phyloP scores from a whole-genome alignment of 495 filamentous ascomycete genomes.

The Xylaria cubensis region DNA sequence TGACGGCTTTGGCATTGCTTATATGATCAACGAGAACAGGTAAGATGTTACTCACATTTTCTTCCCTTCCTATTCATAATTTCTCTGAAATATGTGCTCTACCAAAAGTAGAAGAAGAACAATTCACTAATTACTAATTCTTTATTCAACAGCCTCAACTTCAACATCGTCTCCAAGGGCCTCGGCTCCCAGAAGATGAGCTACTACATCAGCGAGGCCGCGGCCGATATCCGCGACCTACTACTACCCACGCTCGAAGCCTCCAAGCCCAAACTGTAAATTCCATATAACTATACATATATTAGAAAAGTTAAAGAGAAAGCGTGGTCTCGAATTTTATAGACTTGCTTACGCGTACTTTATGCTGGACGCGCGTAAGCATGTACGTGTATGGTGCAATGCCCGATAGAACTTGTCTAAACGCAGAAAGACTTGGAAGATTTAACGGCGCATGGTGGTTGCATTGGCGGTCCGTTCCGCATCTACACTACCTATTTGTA shows the following conservation, averaged over 20 bases:
- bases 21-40: slow-evolving; percentile 99
- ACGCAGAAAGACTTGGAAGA: not conserved
- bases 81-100: not conserved
- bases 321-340: not conserved
- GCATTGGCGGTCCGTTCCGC: not conserved
- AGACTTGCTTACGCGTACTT: not conserved
- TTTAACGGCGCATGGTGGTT: not conserved
- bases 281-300: not conserved
- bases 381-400: not conserved
- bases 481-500: slow-evolving; percentile 3
- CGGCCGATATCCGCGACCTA: slow-evolving; percentile 86
- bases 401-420: not conserved
- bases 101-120: not conserved
- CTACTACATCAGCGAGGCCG: slow-evolving; percentile 92
- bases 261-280: slow-evolving; percentile 89
- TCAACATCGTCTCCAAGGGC: slow-evolving; percentile 97
- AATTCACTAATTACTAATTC: slow-evolving; percentile 29
- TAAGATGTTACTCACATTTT: slow-evolving; percentile 43
- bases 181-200: slow-evolving; percentile 91
- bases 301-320: not conserved
- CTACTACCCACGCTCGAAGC: slow-evolving; percentile 81
- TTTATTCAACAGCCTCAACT: slow-evolving; percentile 73
- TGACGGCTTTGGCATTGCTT: slow-evolving; percentile 95
- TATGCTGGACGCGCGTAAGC: not conserved
- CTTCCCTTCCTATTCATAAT: slow-evolving; percentile 34